Evolutionary conservation across 2,329 filamentous ascomycete genomes (phyloP).

Genomic region (Pyrenophora tritici-repentis): DNA sequence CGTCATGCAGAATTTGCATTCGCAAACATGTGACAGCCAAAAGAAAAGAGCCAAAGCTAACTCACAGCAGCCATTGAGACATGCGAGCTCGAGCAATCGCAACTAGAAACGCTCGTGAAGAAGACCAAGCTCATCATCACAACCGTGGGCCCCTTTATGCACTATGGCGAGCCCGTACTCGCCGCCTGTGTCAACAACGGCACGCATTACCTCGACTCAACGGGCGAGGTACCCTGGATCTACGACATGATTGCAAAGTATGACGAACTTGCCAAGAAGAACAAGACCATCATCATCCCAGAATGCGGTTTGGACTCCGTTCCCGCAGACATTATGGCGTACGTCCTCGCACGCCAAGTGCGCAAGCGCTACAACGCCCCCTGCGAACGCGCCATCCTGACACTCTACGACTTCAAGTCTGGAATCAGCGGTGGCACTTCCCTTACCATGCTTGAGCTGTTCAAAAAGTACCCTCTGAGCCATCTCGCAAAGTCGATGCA

Average conservation of each 20-base stretch:
- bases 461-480: slow-evolving; percentile 54
- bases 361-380: slow-evolving; percentile 57
- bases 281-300: slow-evolving; percentile 64
- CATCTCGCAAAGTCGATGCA: slow-evolving; percentile 55
- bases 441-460: slow-evolving; percentile 65
- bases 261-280: slow-evolving; percentile 62
- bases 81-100: slow-evolving; percentile 52
- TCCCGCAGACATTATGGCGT: slow-evolving; percentile 62
- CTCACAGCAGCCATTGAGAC: slow-evolving; percentile 46
- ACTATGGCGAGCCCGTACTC: slow-evolving; percentile 67
- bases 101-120: slow-evolving; percentile 57
- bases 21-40: background rate
- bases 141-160: slow-evolving; percentile 66
- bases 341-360: slow-evolving; percentile 59
- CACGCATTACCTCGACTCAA: slow-evolving; percentile 71
- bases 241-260: slow-evolving; percentile 66
- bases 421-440: slow-evolving; percentile 62
- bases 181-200: slow-evolving; percentile 67
- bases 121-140: slow-evolving; percentile 65
- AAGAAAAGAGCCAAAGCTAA: slow-evolving; percentile 3
- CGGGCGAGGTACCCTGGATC: slow-evolving; percentile 68
- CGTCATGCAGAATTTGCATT: slow-evolving; percentile 1
- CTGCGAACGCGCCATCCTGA: slow-evolving; percentile 58
- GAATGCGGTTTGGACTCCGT: slow-evolving; percentile 66
- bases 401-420: slow-evolving; percentile 59